Conservation (phyloP, 768 basidiomycete species). For the Amanita fuliginea region DNA sequence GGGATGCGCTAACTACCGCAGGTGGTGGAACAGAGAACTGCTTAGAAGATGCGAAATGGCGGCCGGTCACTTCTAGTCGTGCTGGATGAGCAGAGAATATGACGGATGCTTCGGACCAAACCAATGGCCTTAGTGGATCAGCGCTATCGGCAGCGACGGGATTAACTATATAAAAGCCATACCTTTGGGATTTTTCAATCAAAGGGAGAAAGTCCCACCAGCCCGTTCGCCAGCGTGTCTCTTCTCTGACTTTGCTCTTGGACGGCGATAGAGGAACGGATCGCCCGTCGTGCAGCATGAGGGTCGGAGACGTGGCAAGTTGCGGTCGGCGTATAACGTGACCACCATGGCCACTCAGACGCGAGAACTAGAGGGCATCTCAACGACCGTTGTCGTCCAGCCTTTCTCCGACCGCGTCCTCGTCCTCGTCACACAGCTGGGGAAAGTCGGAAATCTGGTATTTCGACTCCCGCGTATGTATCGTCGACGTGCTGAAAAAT, state of each 20-base stretch:
- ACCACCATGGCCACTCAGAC: slow-evolving; percentile 13
- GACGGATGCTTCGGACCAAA: slow-evolving; percentile 60
- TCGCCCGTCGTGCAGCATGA: slow-evolving; percentile 4
- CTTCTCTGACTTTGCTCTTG: slow-evolving; percentile 46
- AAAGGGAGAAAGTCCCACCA: slow-evolving; percentile 72
- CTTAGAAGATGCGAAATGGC: slow-evolving; percentile 60
- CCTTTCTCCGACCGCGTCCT: slow-evolving; percentile 70
- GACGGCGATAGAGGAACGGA: slow-evolving; percentile 23
- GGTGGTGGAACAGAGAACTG: slow-evolving; percentile 53
- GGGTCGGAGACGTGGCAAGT: background rate
- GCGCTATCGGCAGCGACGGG: slow-evolving; percentile 2
- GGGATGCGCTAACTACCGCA: slow-evolving; percentile 30
- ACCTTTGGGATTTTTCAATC: slow-evolving; percentile 47
- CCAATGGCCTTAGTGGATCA: slow-evolving; percentile 41
- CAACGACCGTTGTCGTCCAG: slow-evolving; percentile 72
- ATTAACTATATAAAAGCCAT: slow-evolving; percentile 8
- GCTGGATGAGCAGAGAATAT: slow-evolving; percentile 61
- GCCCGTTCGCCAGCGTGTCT: slow-evolving; percentile 43
- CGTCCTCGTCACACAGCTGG: slow-evolving; percentile 83
- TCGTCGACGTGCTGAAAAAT: slow-evolving; percentile 7
- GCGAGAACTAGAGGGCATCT: slow-evolving; percentile 39
- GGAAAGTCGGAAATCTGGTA: slow-evolving; percentile 85
- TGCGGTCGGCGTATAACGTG: background rate
- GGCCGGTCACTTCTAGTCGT: slow-evolving; percentile 46
- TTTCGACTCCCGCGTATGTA: background rate